phyloP scores from a whole-genome alignment of 139 green algal genomes.

The Eudorina sp. region DNA sequence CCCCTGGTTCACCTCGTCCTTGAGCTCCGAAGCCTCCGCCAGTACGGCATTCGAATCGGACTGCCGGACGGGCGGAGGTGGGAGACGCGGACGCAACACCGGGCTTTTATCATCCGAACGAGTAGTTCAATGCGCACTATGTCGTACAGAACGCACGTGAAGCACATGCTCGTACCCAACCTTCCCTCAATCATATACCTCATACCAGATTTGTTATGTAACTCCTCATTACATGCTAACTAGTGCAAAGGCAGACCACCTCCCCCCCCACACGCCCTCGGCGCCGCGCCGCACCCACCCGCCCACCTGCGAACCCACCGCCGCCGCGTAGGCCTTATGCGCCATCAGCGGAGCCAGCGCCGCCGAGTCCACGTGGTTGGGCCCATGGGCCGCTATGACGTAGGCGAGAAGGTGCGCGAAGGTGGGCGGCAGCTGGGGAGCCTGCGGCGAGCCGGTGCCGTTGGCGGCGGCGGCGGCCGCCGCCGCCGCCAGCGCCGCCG shows the following conservation, averaged over 20 bases:
- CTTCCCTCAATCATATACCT: too few relatives aligned
- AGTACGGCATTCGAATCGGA: not conserved
- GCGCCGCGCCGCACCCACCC: too few relatives aligned
- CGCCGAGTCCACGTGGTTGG: not conserved
- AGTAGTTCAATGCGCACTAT: too few relatives aligned
- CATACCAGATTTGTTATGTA: too few relatives aligned
- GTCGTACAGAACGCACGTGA: too few relatives aligned
- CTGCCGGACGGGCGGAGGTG: slow-evolving; percentile 17
- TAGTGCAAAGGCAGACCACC: too few relatives aligned
- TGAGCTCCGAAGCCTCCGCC: not conserved
- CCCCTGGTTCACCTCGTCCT: not conserved
- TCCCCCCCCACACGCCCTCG: too few relatives aligned
- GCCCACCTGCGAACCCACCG: not conserved
- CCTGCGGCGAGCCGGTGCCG: not conserved
- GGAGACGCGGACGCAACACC: too few relatives aligned
- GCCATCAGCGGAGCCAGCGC: slow-evolving; percentile 16
- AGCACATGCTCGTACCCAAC: too few relatives aligned
- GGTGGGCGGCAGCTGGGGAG: not conserved
- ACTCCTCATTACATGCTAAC: too few relatives aligned
- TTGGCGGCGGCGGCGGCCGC: not conserved
- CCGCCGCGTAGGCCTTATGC: not conserved
- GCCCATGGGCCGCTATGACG: slow-evolving; percentile 20
- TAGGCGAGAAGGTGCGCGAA: slow-evolving; percentile 31
- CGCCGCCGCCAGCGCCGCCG: not conserved
- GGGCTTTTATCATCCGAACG: too few relatives aligned